These are phyloP conservation scores for Linnemannia hyalina DNA, from an alignment of 192 early-diverging fungal species.

Conservation along the genomic window DNA sequence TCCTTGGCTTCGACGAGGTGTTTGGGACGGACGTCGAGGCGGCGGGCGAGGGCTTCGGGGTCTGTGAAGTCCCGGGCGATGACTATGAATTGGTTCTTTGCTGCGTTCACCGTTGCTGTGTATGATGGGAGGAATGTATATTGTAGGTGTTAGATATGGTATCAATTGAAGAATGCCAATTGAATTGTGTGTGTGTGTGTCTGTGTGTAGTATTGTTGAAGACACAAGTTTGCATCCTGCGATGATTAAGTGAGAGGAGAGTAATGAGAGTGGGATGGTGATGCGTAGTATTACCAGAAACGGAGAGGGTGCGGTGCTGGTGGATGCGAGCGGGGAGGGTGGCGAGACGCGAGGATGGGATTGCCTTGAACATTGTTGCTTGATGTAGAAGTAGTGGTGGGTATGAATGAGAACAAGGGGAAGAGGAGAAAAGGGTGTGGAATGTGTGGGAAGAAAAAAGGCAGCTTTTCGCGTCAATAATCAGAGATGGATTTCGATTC, in stretches of 20 bases:
- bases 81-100: slow-evolving; percentile 59
- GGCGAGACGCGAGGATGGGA: not conserved
- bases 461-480: not conserved
- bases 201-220: too few relatives aligned
- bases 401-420: not conserved
- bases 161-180: not conserved
- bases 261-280: too few relatives aligned
- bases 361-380: slow-evolving; percentile 16
- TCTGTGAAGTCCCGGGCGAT: slow-evolving; percentile 67
- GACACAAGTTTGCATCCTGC: not conserved
- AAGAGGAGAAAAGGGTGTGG: not conserved
- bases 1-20: slow-evolving; percentile 60
- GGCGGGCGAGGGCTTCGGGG: slow-evolving; percentile 59
- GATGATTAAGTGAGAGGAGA: too few relatives aligned
- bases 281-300: not conserved
- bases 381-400: not conserved
- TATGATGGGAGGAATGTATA: not conserved
- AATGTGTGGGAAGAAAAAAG: not conserved
- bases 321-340: not conserved
- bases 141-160: not conserved
- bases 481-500: not conserved
- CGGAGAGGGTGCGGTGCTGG: slow-evolving; percentile 5
- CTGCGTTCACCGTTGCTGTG: not conserved
- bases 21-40: slow-evolving; percentile 50
- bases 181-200: too few relatives aligned